phyloP scores from a whole-genome alignment of 2,329 filamentous ascomycete genomes.

The Alternaria ethzedia region DNA sequence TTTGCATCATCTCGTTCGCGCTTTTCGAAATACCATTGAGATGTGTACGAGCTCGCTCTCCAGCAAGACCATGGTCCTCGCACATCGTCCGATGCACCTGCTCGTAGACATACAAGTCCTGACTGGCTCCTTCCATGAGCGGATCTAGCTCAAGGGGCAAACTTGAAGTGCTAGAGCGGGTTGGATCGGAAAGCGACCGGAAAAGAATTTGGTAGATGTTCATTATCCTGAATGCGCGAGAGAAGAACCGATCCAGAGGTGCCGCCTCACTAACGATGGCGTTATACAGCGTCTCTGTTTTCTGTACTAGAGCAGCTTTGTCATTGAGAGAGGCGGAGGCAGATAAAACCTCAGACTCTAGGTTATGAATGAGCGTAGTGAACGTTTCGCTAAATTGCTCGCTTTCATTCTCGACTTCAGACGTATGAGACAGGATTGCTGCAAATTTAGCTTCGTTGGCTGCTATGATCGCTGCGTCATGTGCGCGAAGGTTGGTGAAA shows the following conservation, averaged over 20 bases:
- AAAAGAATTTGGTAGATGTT: slow-evolving; percentile 16
- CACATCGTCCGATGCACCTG: slow-evolving; percentile 5
- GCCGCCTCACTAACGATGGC: slow-evolving; percentile 15
- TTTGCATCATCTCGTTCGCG: slow-evolving; percentile 12
- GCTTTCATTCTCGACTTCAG: slow-evolving; percentile 12
- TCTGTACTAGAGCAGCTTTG: neutral
- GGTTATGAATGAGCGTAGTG: slow-evolving; percentile 9
- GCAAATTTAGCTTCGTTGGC: neutral
- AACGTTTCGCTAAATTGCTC: slow-evolving; percentile 13
- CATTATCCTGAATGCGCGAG: slow-evolving; percentile 5
- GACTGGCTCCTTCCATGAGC: slow-evolving; percentile 4
- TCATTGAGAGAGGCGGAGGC: slow-evolving; percentile 4
- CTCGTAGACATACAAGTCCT: slow-evolving; percentile 15
- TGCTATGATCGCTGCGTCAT: slow-evolving; percentile 3
- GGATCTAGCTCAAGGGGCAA: slow-evolving; percentile 9
- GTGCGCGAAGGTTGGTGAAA: slow-evolving; percentile 6
- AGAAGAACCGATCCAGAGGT: slow-evolving; percentile 16
- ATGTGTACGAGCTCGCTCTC: slow-evolving; percentile 11
- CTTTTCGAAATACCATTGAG: slow-evolving; percentile 10
- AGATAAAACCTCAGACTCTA: slow-evolving; percentile 12
- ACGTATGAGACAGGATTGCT: neutral
- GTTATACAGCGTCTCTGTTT: slow-evolving; percentile 13
- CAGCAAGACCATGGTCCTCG: slow-evolving; percentile 2
- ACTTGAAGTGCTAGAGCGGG: neutral
- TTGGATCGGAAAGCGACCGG: slow-evolving; percentile 5